These are phyloP conservation scores for Syzygium malaccense DNA, from an alignment of 441 rosid species.

Conservation along the genomic window DNA sequence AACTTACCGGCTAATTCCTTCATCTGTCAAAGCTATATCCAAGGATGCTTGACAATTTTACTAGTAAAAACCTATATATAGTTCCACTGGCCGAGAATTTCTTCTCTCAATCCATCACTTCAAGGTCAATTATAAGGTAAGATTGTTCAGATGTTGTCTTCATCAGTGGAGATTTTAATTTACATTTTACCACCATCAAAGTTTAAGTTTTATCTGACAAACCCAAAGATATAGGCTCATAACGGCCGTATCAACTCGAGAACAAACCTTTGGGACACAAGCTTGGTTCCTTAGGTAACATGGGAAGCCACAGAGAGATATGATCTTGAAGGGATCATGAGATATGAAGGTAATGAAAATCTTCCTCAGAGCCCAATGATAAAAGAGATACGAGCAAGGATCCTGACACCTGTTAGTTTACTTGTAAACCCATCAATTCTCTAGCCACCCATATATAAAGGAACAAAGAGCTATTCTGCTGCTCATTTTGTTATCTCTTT, in stretches of 20 bases:
- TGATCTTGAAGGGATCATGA: not conserved
- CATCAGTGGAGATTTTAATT: not conserved
- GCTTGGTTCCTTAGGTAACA: not conserved
- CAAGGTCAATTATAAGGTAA: not conserved
- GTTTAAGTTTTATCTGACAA: not conserved
- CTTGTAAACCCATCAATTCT: not conserved
- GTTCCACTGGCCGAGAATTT: not conserved
- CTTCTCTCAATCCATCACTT: not conserved
- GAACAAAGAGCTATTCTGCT: not conserved
- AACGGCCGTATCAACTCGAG: not conserved
- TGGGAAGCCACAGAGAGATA: not conserved
- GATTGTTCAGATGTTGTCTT: not conserved
- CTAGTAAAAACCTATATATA: not conserved
- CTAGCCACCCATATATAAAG: not conserved
- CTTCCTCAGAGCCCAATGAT: not conserved
- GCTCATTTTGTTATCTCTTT: not conserved
- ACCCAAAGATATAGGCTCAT: not conserved
- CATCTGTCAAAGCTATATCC: not conserved
- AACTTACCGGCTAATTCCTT: not conserved
- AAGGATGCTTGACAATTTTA: not conserved
- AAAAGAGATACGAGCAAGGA: not conserved
- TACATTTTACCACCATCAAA: not conserved
- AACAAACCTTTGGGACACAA: not conserved
- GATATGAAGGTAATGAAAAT: not conserved
- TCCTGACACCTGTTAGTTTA: not conserved